Base-by-base conservation (phyloP, 179 eudicot genomes). In the Drosera spatulata region DNA sequence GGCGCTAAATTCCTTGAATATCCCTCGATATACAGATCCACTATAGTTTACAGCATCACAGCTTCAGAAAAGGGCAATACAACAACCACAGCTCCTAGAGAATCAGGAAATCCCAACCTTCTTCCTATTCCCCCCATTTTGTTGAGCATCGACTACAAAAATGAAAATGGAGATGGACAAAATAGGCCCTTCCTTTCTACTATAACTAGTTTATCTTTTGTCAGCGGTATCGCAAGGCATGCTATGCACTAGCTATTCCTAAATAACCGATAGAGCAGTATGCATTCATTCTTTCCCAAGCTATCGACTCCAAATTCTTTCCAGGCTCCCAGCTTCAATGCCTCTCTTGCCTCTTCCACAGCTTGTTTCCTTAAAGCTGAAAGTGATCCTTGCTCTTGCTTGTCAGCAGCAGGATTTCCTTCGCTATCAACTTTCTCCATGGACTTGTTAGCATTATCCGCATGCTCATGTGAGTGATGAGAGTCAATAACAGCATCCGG, bases 341-440 rank as follows among this genome's bases (percentile, higher is more conserved):
- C 85, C 60, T 69, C 66, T 66, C 60, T 59, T 43, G 87, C 90
- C 62, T 80, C 90, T 33, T 81, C 77, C 38, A 70, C 68, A 53
- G 90, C 90, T 57, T 61, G 72, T 75, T 80, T 84, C 61, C 87
- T 86, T 64, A 80, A 6, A 72, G 47, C 54, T 40, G 75, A 61
- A 10, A 84, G 68, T 47, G 64, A 71, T 65, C 61, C 64, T 44
- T 63, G 52, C 49, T 77, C 67, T 39, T 54, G 60, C 44, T 69
- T 14, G 63, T 66, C 74, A 56, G 13, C 48, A 52, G 56, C 43
- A 45, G 56, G 56, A 15, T 57, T 64, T 47, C 59, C 50, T 56
- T 14, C 48, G 40, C 10, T 52, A 70, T 62, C 71, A 47, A 64
- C 53, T 14, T 55, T 47, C 15, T 75, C 63, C 55, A 37, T 69